These are phyloP conservation scores for Zymoseptoria brevis DNA, from an alignment of 2,329 filamentous ascomycete genomes.

Conservation along the genomic window DNA sequence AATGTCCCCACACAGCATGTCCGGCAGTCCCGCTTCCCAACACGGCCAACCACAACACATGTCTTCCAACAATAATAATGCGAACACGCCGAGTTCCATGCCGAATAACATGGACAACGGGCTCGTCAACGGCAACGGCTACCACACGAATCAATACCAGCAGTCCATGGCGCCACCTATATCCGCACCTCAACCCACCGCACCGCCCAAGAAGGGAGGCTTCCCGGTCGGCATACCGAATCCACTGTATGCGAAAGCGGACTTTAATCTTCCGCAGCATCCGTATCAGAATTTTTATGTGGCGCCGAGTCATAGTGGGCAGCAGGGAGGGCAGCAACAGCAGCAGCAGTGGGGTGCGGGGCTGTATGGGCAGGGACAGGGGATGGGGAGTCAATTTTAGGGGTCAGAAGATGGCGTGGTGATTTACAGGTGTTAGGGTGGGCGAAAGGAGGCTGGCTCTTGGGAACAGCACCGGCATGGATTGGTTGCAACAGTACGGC, in stretches of 20 bases:
- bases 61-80: background rate
- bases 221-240: conserved; percentile 53
- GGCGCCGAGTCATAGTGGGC: background rate
- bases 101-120: conserved; percentile 18
- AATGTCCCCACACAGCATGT: background rate
- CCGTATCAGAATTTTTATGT: conserved; percentile 77
- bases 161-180: conserved; percentile 19
- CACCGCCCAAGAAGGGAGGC: conserved; percentile 17
- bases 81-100: background rate
- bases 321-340: background rate
- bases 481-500: background rate
- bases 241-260: conserved; percentile 61
- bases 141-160: conserved; percentile 17
- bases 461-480: background rate
- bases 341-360: background rate
- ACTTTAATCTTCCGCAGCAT: conserved; percentile 70
- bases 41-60: background rate
- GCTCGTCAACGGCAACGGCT: conserved; percentile 25
- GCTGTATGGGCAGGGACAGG: background rate
- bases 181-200: conserved; percentile 22
- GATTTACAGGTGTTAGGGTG: too few relatives aligned
- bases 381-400: background rate
- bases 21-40: background rate
- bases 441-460: too few relatives aligned
- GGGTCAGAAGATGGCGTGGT: too few relatives aligned